phyloP scores from a whole-genome alignment of 495 filamentous ascomycete species.

The Hypoxylon crocopeplum region DNA sequence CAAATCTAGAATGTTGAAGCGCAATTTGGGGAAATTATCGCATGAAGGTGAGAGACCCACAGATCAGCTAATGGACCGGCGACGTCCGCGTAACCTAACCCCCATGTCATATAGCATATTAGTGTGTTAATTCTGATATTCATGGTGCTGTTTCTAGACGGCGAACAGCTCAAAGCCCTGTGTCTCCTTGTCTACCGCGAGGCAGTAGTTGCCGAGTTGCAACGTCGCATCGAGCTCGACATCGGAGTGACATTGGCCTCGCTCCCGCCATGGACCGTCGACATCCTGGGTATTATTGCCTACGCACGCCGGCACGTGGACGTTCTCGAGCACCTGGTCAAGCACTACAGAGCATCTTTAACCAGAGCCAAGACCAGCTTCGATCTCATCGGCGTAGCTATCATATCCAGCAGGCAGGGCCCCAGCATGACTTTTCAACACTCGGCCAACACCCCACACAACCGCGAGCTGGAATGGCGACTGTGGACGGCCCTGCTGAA shows the following conservation, averaged over 20 bases:
- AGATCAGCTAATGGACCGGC: neutral
- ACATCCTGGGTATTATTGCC: constrained; percentile 9
- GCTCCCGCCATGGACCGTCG: constrained; percentile 8
- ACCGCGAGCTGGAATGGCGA: constrained; percentile 13
- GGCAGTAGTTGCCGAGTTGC: constrained; percentile 5
- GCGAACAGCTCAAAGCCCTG: constrained; percentile 15
- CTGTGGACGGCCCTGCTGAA: constrained; percentile 16
- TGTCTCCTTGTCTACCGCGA: constrained; percentile 18
- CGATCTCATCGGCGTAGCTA: neutral
- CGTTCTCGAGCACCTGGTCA: constrained; percentile 8
- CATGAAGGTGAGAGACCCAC: constrained; percentile 12
- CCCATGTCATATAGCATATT: neutral
- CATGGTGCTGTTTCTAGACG: constrained; percentile 7
- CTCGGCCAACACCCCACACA: constrained; percentile 4
- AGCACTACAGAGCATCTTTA: constrained; percentile 1
- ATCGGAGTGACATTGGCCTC: constrained; percentile 8
- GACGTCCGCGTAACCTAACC: neutral
- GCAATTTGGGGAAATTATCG: constrained; percentile 3
- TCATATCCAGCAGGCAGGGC: neutral
- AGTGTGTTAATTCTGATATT: constrained; percentile 6
- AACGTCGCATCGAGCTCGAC: constrained; percentile 11
- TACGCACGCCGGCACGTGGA: constrained; percentile 10
- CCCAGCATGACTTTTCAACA: neutral
- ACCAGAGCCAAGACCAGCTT: constrained; percentile 7
- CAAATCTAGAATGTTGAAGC: constrained; percentile 16